These are phyloP conservation scores for Zymoseptoria brevis DNA, from an alignment of 2,329 filamentous ascomycete genomes.

Conservation along the genomic window DNA sequence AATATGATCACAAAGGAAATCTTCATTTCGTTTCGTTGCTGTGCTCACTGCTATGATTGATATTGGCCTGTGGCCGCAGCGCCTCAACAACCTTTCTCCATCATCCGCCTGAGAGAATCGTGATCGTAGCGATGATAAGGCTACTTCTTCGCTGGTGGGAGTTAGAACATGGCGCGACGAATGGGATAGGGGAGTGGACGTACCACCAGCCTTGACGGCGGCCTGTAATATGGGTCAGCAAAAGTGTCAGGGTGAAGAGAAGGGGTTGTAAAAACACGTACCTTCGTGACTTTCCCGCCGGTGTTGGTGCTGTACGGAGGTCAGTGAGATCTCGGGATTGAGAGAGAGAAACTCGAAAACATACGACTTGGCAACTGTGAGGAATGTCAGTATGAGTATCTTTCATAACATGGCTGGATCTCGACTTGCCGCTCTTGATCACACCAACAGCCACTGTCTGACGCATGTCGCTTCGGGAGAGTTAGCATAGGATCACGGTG, in stretches of 20 bases:
- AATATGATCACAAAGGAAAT: not conserved
- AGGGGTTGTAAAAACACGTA: too few species aligned
- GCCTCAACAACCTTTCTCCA: conserved; percentile 24
- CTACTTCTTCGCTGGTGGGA: too few species aligned
- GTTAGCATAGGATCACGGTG: too few species aligned
- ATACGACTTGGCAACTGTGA: conserved; percentile 21
- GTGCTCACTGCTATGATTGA: not conserved
- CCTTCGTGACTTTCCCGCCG: conserved; percentile 46
- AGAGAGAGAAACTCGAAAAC: not conserved
- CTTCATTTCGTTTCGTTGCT: not conserved
- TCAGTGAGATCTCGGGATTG: conserved; percentile 35
- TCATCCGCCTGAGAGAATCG: too few species aligned
- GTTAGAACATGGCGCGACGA: too few species aligned
- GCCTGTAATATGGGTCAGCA: conserved; percentile 8
- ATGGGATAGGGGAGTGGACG: too few species aligned
- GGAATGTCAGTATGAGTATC: conserved; percentile 11
- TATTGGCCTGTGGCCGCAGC: not conserved
- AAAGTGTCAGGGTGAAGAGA: too few species aligned
- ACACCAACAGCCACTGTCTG: too few species aligned
- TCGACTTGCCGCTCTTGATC: too few species aligned
- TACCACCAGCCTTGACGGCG: too few species aligned
- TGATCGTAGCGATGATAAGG: too few species aligned
- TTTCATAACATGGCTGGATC: conserved; percentile 42
- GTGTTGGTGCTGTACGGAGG: conserved; percentile 12
- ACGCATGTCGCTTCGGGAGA: too few species aligned